Evolutionary conservation across 1,284 basidiomycete genomes (phyloP), one percentile per base, ranked within the genome.

Genomic region (Entoloma clypeatum): DNA sequence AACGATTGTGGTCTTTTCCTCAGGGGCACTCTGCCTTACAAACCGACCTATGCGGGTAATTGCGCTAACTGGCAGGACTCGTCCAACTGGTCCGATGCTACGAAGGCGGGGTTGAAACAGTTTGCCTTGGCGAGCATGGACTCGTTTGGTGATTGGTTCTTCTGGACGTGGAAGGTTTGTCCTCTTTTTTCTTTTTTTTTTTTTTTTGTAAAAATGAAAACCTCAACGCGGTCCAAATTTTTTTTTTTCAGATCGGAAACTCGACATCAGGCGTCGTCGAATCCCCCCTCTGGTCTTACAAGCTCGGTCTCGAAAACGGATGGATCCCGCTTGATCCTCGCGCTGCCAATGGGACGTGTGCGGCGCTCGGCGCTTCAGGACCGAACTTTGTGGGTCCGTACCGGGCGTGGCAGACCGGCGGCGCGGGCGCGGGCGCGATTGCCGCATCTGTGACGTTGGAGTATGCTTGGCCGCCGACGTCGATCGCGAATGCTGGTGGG

Each of bases 311-410:
- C 29, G 61, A 77, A 52, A 63, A 79, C 37, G 92, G 91, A 7
- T 94, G 81, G 80, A 82, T 92, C 49, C 87, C 90, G 11, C 66
- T 62, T 0, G 86, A 94, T 62, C 92, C 92, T 13, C 74, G 90
- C 45, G 60, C 58, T 11, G 76, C 81, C 2, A 39, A 68, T 16
- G 92, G 92, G 18, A 74, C 66, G 23, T 95, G 92, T 58, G 69
- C 61, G 23, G 61, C 69, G 4, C 62, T 81, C 35, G 72, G 79
- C 23, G 71, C 72, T 3, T 55, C 61, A 10, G 56, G 59, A 8
- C 57, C 60, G 31, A 51, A 65, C 7, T 90, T 86, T 56, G 59
- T 71, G 53, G 79, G 79, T 5, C 68, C 68, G 1, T 83, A 79
- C 67, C 55, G 72, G 55, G 45, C 79, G 6, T 91, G 82, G 73